Evolutionary conservation across 2,329 filamentous ascomycete species (phyloP).

Genomic region (Epichloe typhina): DNA sequence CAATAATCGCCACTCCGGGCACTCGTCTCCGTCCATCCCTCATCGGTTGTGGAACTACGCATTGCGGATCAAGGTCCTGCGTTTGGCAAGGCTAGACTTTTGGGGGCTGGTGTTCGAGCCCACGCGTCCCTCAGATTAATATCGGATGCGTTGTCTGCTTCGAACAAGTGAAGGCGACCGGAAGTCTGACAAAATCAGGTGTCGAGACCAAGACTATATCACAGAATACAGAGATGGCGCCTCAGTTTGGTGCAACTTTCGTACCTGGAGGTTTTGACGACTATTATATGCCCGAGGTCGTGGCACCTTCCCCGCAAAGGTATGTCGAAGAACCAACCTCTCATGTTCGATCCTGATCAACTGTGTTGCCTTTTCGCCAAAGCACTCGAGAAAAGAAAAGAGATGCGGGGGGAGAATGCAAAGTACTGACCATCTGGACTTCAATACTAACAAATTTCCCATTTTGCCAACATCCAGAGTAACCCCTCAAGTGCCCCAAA

Average conservation of each 20-base stretch:
- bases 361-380: background rate
- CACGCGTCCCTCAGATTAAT: background rate
- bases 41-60: background rate
- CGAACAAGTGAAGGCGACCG: background rate
- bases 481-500: conserved; percentile 89
- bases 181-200: background rate
- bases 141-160: background rate
- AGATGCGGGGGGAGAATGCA: background rate
- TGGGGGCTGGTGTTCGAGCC: background rate
- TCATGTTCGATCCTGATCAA: background rate
- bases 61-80: background rate
- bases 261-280: conserved; percentile 45
- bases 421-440: conserved; percentile 15
- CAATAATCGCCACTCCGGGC: background rate
- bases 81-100: background rate
- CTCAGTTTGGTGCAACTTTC: conserved; percentile 40
- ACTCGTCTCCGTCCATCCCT: background rate
- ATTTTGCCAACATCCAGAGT: conserved; percentile 42
- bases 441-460: conserved; percentile 22
- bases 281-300: conserved; percentile 47
- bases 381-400: background rate
- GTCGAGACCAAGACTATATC: conserved; percentile 9
- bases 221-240: conserved; percentile 11
- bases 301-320: conserved; percentile 45
- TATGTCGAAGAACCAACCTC: conserved; percentile 19